Evolutionary conservation across 1,284 basidiomycete genomes (phyloP), one percentile per base, ranked within the genome.

Genomic region (Sanghuangporus sanghuang): DNA sequence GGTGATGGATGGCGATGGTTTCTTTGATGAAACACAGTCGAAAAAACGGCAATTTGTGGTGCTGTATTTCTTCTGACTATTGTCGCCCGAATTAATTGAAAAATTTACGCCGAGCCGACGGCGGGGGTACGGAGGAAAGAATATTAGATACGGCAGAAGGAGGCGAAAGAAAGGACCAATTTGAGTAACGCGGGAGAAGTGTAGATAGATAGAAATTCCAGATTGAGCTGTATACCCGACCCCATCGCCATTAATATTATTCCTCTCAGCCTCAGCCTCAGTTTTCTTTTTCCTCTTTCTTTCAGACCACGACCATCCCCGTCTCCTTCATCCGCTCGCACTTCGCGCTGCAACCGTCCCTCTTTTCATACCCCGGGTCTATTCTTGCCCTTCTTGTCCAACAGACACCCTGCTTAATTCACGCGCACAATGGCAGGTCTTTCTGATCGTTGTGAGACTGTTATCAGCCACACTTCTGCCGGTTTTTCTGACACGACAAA

Each of bases 361-460:
- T 53, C 39, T 27, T 61, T 46, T 23, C 6, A 38, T 6, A 6
- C 16, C 1, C 16, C 16, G 40, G 40, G 40, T 18, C 12, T 46
- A n/a, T 7, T 46, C 16, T n/a, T 46, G 6, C 44, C 16, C 7
- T 18, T 18, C 44, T 18, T 7, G 11, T 7, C 44, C 21, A n/a
- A 46, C 44, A 6, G 6, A 6, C 44, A 6, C 44, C 18, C 18
- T 18, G 16, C 44, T 46, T 46, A 21, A 46, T 46, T 46, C 2
- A 11, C 16, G 11, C 44, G 44, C 14, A 35, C 57, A 23, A 63
- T 63, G 62, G 56, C 62, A 8, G 58, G 52, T 36, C 55, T 64
- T 36, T 57, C 63, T 35, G 63, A 64, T 35, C 63, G 52, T 35
- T 32, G 63, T 61, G 38, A 35, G 63, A 42, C 44, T 46, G 38